Evolutionary conservation across 108 stramenopile species (phyloP), one percentile per base, ranked within the genome.

Genomic region (Cyclotella kingstonii): DNA sequence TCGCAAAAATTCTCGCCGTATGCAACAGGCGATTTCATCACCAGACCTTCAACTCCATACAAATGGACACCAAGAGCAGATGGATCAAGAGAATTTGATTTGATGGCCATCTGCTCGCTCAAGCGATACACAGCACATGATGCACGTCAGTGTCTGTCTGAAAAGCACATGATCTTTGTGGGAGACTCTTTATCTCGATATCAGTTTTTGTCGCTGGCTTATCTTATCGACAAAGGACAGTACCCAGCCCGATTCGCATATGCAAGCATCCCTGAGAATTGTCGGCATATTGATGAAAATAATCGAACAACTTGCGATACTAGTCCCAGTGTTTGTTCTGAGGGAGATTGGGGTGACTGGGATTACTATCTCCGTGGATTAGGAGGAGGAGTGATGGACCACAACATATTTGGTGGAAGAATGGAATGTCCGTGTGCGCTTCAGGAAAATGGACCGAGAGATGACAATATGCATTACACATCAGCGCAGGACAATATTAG

Each of bases 151-250:
- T 64, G 63, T 30, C 28, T 68, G 36, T 3, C 4, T 31, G 29
- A 40, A 12, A 57, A 46, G 7, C 56, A 59, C 22, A 33, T 80
- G 7, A 61, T 63, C 6, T 80, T 80, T 46, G 54, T 76, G 0
- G 79, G 79, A 9, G 79, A 80, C 35, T 69, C 67, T 12, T 23
- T 80, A 26, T 70, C 79, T 22, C 39, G 79, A 9, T 80, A 80
- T 47, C 68, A 70, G 25, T 80, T 66, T 52, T 49, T 80, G 25
- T 54, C 50, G 27, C 25, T 80, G 48, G 79, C 60, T 3, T 61
- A 67, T 25, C 36, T 67, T 35, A 23, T 67, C 1, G 66, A 67
- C 15, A 14, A 57, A 25, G 28, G 35, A 10, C 3, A 33, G 35
- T 67, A 45, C 33, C 55, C 66, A 0, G 12, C 12, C 27, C 22